Evolutionary conservation across 306 rosid genomes (phyloP).

Genomic region (Begonia fuchsioides): DNA sequence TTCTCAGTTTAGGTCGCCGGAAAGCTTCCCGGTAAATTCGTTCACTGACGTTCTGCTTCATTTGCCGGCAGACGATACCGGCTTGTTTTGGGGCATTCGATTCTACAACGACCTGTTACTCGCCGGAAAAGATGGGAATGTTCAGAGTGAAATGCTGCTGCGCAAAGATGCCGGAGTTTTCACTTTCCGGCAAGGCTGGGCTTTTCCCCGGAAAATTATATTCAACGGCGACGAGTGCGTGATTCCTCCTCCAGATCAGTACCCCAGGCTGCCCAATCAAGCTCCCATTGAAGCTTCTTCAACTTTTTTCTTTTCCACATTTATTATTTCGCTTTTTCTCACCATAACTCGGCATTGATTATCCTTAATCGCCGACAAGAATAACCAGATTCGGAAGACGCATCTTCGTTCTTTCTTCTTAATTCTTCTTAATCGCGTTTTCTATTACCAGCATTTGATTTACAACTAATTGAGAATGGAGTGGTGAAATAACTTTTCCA

Average conservation of each 20-base stretch:
- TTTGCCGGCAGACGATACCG: conserved; percentile 53
- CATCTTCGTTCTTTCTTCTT: too few species aligned
- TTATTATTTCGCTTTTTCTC: background rate
- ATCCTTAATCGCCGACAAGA: too few species aligned
- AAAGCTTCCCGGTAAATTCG: too few species aligned
- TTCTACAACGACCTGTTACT: conserved; percentile 61
- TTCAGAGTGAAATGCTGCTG: conserved; percentile 55
- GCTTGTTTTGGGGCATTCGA: conserved; percentile 64
- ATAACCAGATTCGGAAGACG: too few species aligned
- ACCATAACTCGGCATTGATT: too few species aligned
- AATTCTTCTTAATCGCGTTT: too few species aligned
- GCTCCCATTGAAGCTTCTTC: conserved; percentile 5
- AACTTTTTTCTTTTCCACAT: background rate
- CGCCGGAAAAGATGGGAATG: conserved; percentile 39
- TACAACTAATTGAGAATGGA: too few species aligned
- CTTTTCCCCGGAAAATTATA: conserved; percentile 57
- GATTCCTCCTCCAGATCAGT: conserved; percentile 60
- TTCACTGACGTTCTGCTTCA: too few species aligned
- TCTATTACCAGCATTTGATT: too few species aligned
- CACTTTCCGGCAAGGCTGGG: conserved; percentile 65
- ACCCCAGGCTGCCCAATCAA: conserved; percentile 46
- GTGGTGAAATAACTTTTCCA: too few species aligned
- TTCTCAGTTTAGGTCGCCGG: background rate
- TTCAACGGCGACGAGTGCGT: conserved; percentile 78
- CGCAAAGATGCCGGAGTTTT: conserved; percentile 42